Base-by-base conservation (phyloP, 73 alveolate genomes). In the Tetrahymena borealis region DNA sequence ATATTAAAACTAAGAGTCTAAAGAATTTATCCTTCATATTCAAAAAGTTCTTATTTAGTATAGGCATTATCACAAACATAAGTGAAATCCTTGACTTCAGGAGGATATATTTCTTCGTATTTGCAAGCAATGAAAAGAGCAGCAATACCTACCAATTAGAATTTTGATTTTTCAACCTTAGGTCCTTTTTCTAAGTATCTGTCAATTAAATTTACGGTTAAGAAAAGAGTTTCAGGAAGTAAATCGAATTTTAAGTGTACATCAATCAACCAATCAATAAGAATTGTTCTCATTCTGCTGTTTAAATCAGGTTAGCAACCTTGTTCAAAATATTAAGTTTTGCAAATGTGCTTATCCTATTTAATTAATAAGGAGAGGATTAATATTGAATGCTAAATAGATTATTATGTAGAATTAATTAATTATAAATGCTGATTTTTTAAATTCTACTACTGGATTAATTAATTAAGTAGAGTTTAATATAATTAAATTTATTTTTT, bases 61-160 rank as follows among this genome's bases (percentile, higher is more conserved):
- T 96, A 98, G 10, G 99, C 99, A 39, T 98, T 96, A 95, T 99
- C 99, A 7, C 99, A 98, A 40, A 98, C 97, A 90, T 96, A 96
- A 36, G 98, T 98, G 78, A 99, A 96, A 38, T 98, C 99, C 94
- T 96, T 98, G 43, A 98, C 97, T 91, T 97, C 98, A 78, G 91
- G 33, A 33, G 78, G 78, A 85, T 93, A 77, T 0, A 93, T 78
- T 39, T 93, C 95, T 31, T 98, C 98, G 33, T 92, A 91, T 94
- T 94, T 95, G 20, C 95, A 79, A 28, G 94, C 96, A 38, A 94
- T 90, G 31, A 94, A 78, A 18, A 94, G 43, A 16, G 93, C 78
- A n/a, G 96, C 39, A 15, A 94, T 94, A 12, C 96, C 96, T 11
- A 94, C 39, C 18, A 94, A 33, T 94, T 94, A 78, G 24, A 94